These are phyloP conservation scores for Colletotrichum tropicicola DNA, from an alignment of 2,329 filamentous ascomycete species.

Conservation along the genomic window DNA sequence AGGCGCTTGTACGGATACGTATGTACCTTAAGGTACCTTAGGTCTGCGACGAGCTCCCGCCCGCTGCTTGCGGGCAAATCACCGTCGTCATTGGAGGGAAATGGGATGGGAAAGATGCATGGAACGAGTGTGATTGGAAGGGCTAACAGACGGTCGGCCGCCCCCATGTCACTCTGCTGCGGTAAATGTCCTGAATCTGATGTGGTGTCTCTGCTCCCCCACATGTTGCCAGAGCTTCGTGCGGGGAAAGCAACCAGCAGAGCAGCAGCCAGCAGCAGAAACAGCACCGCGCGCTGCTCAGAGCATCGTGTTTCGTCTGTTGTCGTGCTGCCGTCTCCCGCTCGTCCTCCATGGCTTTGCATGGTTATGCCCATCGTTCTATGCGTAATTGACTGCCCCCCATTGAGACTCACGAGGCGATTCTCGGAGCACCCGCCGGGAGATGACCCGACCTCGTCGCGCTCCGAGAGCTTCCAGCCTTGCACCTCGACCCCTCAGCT, in stretches of 20 bases:
- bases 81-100: conserved; percentile 4
- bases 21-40: not conserved
- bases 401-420: too few relatives aligned
- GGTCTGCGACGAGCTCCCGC: not conserved
- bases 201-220: conserved; percentile 8
- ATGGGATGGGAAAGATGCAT: not conserved
- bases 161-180: not conserved
- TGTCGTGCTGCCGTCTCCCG: not conserved
- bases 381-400: too few relatives aligned
- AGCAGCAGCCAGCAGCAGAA: not conserved
- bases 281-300: not conserved
- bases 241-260: conserved; percentile 21
- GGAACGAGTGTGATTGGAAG: conserved; percentile 23
- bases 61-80: conserved; percentile 24
- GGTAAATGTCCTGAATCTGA: not conserved
- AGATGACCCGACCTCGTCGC: not conserved
- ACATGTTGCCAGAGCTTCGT: conserved; percentile 27
- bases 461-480: not conserved
- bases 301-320: not conserved
- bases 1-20: not conserved
- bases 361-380: not conserved
- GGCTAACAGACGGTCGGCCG: conserved; percentile 8
- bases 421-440: not conserved
- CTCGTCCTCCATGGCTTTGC: not conserved
- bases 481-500: not conserved